Conservation (phyloP, 345 rosid species). For the Fremontodendron californicum region DNA sequence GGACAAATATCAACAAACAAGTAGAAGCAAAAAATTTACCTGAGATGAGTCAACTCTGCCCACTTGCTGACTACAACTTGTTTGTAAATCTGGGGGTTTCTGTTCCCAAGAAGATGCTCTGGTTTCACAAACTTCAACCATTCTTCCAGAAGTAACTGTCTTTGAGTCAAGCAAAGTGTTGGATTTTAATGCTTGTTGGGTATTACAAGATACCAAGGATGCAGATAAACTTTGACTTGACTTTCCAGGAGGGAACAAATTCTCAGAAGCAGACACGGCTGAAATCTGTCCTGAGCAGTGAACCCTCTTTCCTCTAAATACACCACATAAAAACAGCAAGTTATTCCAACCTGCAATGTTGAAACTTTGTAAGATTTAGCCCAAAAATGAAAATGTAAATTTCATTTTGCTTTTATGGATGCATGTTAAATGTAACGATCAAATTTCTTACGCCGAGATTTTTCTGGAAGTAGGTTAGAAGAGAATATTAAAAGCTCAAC, state of each 20-base stretch:
- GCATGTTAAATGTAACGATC: not conserved
- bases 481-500: slow-evolving; percentile 48
- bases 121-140: slow-evolving; percentile 9
- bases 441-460: slow-evolving; percentile 43
- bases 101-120: slow-evolving; percentile 5
- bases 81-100: slow-evolving; percentile 6
- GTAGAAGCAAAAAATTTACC: not conserved
- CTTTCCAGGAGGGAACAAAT: not conserved
- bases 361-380: not conserved
- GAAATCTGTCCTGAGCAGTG: not conserved
- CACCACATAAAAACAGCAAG: slow-evolving; percentile 28
- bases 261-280: slow-evolving; percentile 5
- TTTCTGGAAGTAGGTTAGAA: slow-evolving; percentile 42
- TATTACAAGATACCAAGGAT: not conserved
- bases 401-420: not conserved
- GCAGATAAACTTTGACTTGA: slow-evolving; percentile 8
- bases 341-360: slow-evolving; percentile 29
- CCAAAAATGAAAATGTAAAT: not conserved
- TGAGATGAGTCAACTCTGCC: not conserved
- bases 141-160: slow-evolving; percentile 7
- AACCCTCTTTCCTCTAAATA: slow-evolving; percentile 19
- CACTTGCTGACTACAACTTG: slow-evolving; percentile 3
- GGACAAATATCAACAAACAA: not conserved
- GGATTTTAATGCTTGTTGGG: slow-evolving; percentile 6
- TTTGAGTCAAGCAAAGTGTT: not conserved